A percentile compares a stretch with the other conserved stretches of the same genome.
Conservation (phyloP, 2,329 filamentous ascomycete genomes). For the Dothiorella sarmentorum region DNA sequence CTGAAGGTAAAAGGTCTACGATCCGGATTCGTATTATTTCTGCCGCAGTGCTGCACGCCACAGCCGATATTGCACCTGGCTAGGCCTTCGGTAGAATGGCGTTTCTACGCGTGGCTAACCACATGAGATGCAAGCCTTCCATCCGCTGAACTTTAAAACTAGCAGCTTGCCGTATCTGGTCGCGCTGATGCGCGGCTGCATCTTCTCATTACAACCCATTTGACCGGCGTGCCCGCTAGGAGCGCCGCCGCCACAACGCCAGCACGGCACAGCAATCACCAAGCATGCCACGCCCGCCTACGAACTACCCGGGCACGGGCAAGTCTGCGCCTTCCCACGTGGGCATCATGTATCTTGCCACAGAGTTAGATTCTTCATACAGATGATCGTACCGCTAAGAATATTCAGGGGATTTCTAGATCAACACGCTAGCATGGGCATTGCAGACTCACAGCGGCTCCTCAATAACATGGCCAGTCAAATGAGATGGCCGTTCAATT, state of each 20-base stretch:
- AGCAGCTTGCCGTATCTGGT: not conserved
- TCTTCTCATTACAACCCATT: not conserved
- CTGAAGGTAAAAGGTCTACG: not conserved
- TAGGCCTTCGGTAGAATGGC: not conserved
- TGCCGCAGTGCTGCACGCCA: not conserved
- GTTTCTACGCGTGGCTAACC: not conserved
- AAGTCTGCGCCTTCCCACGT: slow-evolving; percentile 4
- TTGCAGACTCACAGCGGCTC: too few species aligned
- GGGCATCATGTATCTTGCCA: not conserved
- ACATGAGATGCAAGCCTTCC: not conserved
- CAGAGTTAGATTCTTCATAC: not conserved
- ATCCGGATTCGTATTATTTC: not conserved
- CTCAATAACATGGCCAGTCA: too few species aligned
- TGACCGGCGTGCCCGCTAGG: not conserved
- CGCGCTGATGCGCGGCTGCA: not conserved
- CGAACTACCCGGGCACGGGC: slow-evolving; percentile 1
- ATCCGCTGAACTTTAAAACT: not conserved
- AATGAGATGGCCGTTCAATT: too few species aligned
- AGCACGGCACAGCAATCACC: slow-evolving; percentile 2
- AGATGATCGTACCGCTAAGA: not conserved
- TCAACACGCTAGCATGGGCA: too few species aligned
- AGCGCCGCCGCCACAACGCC: not conserved
- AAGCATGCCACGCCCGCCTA: not conserved
- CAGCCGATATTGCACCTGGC: not conserved
- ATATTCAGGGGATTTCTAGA: not conserved